These are phyloP conservation scores for Apophysomyces ossiformis DNA, from an alignment of 371 early-diverging fungal genomes.

Conservation along the genomic window DNA sequence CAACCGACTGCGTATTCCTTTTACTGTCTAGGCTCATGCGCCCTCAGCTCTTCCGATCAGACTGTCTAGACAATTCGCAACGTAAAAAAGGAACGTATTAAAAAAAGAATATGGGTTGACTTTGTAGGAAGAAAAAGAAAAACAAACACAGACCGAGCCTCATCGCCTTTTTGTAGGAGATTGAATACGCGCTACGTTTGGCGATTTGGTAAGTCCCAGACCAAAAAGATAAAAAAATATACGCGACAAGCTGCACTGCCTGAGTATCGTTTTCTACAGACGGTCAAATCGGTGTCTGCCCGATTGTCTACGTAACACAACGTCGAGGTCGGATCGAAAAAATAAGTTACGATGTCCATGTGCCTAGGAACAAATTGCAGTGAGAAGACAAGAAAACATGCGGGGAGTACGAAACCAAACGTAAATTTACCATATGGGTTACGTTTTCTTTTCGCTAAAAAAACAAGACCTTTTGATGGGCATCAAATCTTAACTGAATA, in stretches of 20 bases:
- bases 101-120: not conserved
- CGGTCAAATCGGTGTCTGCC: conserved; percentile 1
- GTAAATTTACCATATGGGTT: no score
- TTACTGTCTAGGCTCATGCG: no score
- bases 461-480: not conserved
- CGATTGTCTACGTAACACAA: not conserved
- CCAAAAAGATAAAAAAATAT: not conserved
- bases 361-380: not conserved
- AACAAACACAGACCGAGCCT: not conserved
- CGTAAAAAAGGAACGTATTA: not conserved
- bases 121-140: not conserved
- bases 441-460: no score
- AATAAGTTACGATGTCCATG: not conserved
- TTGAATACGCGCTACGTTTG: not conserved
- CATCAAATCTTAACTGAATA: not conserved
- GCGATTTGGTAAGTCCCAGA: conserved; percentile 2
- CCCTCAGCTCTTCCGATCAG: no score
- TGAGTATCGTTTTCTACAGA: not conserved
- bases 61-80: no score
- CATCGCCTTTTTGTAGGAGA: not conserved
- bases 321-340: not conserved
- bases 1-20: no score
- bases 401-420: no score
- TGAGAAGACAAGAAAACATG: not conserved
- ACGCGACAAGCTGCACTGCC: not conserved